Evolutionary conservation across 495 filamentous ascomycete species (phyloP).

Genomic region (Penicillium pancosmium): DNA sequence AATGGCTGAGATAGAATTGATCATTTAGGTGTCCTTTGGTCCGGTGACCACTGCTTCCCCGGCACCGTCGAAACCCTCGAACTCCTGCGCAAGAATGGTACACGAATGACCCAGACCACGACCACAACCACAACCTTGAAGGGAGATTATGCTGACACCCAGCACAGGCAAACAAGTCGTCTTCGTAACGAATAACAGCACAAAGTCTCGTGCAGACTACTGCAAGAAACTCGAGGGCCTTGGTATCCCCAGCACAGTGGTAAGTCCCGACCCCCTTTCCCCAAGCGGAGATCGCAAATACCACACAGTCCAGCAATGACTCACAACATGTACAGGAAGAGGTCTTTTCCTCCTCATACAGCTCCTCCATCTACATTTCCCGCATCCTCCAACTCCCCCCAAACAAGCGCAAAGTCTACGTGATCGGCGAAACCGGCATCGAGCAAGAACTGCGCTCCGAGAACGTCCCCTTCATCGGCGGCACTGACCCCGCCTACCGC

Average conservation of each 20-base stretch:
- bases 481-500: constrained; percentile 78
- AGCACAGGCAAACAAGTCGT: constrained; percentile 81
- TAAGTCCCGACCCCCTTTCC: constrained; percentile 31
- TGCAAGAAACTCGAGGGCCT: constrained; percentile 84
- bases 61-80: constrained; percentile 82
- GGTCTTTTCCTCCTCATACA: constrained; percentile 95
- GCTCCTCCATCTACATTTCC: constrained; percentile 92
- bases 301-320: neutral
- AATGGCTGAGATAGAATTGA: constrained; percentile 32
- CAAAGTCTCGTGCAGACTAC: constrained; percentile 91
- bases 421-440: constrained; percentile 88
- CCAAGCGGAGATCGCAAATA: neutral
- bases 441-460: constrained; percentile 83
- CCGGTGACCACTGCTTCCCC: constrained; percentile 84
- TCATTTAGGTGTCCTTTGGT: constrained; percentile 86
- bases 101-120: neutral
- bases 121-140: constrained; percentile 10
- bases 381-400: constrained; percentile 79
- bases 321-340: constrained; percentile 63
- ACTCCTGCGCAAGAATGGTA: constrained; percentile 77
- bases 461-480: constrained; percentile 78
- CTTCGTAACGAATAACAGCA: constrained; percentile 99
- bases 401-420: constrained; percentile 88
- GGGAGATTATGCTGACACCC: neutral
- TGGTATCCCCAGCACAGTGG: constrained; percentile 74